phyloP scores from a whole-genome alignment of 495 filamentous ascomycete species.

The Penicillium longicatenatum region DNA sequence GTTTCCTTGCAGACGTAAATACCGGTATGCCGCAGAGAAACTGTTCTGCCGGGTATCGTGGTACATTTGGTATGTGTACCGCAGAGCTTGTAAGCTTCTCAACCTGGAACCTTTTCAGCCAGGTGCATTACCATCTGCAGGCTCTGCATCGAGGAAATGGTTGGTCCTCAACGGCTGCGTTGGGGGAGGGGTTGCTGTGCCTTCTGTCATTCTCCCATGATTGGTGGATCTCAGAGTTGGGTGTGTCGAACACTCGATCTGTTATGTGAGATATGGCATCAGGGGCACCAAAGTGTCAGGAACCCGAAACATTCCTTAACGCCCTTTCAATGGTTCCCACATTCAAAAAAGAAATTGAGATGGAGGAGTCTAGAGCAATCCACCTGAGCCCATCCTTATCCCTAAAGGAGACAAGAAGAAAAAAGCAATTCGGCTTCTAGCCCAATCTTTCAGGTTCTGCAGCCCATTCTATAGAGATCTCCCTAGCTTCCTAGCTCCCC shows the following conservation, averaged over 20 bases:
- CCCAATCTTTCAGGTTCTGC: background rate
- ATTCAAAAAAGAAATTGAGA: background rate
- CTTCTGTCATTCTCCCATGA: background rate
- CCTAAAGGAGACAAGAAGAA: background rate
- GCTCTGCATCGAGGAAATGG: constrained; percentile 8
- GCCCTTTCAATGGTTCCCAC: constrained; percentile 2
- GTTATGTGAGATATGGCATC: constrained; percentile 7
- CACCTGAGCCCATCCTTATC: background rate
- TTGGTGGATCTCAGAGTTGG: constrained; percentile 17
- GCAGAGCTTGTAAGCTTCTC: constrained; percentile 12
- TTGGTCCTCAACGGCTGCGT: constrained; percentile 16
- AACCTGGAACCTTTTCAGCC: constrained; percentile 23
- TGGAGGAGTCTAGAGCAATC: background rate
- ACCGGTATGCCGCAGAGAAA: constrained; percentile 7
- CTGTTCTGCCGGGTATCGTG: constrained; percentile 6
- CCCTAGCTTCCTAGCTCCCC: constrained; percentile 1
- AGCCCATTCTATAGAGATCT: constrained; percentile 3
- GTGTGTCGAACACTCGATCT: constrained; percentile 11
- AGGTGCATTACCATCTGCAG: constrained; percentile 16
- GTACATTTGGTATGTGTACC: background rate
- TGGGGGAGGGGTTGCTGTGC: constrained; percentile 2
- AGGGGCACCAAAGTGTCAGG: constrained; percentile 12
- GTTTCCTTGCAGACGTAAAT: constrained; percentile 9
- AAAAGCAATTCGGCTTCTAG: constrained; percentile 6
- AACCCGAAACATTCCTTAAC: constrained; percentile 13